Evolutionary conservation across 129 eudicot genomes (phyloP).

Genomic region (Arctium minus): DNA sequence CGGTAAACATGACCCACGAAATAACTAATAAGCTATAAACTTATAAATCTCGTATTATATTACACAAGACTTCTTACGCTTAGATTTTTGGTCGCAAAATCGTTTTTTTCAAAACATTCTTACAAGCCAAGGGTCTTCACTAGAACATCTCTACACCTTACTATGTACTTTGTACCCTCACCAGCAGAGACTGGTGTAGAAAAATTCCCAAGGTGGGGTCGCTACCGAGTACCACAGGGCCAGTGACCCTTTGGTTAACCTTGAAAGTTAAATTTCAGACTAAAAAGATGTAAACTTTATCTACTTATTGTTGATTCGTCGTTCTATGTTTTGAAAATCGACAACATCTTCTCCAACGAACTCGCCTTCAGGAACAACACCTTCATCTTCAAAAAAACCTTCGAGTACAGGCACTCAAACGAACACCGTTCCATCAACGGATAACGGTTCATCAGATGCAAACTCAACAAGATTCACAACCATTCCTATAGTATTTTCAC

Average conservation of each 20-base stretch:
- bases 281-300: not conserved
- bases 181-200: no score
- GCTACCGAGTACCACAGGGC: not conserved
- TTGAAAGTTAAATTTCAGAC: not conserved
- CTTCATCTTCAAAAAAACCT: constrained; percentile 39
- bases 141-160: not conserved
- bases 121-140: no score
- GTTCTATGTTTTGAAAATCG: not conserved
- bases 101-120: no score
- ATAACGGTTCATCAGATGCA: constrained; percentile 58
- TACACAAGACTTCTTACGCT: not conserved
- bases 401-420: constrained; percentile 37
- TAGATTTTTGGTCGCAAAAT: no score
- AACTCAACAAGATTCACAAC: constrained; percentile 39
- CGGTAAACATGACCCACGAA: not conserved
- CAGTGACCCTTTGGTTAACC: not conserved
- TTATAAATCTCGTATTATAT: not conserved
- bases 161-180: no score
- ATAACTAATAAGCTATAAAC: not conserved
- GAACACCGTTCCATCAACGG: constrained; percentile 49
- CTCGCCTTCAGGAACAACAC: constrained; percentile 48
- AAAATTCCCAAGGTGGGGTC: no score
- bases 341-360: constrained; percentile 50
- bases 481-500: constrained; percentile 30
- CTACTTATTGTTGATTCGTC: not conserved